Evolutionary conservation across 2,329 filamentous ascomycete genomes (phyloP).

Genomic region (Graphilbum sp.): DNA sequence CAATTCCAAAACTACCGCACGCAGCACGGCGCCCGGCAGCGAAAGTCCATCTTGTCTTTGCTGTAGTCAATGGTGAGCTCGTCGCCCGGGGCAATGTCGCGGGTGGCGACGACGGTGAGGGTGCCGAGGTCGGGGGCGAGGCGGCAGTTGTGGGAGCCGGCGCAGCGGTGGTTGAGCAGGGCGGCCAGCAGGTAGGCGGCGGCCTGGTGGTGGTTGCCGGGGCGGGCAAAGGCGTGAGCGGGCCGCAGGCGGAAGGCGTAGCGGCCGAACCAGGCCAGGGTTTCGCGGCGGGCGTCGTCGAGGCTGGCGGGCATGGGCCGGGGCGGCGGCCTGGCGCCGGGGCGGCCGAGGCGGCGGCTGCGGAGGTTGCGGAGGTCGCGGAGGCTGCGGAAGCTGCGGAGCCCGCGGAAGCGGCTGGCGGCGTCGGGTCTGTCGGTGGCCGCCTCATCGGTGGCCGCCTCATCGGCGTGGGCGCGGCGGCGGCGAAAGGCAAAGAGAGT

Average conservation of each 20-base stretch:
- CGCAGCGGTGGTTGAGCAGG: slow-evolving; percentile 20
- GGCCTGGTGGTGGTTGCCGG: slow-evolving; percentile 6
- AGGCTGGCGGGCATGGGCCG: neutral
- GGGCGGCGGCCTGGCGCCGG: neutral
- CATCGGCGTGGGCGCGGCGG: no score
- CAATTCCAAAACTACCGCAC: neutral
- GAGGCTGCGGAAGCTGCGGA: no score
- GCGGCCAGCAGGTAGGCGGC: slow-evolving; percentile 10
- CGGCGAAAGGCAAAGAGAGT: no score
- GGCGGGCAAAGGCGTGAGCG: slow-evolving; percentile 2
- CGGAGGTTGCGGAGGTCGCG: no score
- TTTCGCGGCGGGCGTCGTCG: slow-evolving; percentile 3
- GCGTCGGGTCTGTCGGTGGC: no score
- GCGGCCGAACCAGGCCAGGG: slow-evolving; percentile 9
- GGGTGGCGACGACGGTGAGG: slow-evolving; percentile 11
- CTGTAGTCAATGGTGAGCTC: slow-evolving; percentile 23
- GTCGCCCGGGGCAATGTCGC: slow-evolving; percentile 14
- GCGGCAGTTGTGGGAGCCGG: slow-evolving; percentile 12
- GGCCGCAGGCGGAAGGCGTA: slow-evolving; percentile 11
- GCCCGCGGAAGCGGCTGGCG: no score
- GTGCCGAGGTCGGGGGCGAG: slow-evolving; percentile 11
- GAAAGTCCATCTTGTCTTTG: slow-evolving; percentile 12
- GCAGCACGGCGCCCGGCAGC: slow-evolving; percentile 14
- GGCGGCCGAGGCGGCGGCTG: no score
- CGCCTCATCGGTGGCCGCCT: no score